Conservation (phyloP, 2,329 filamentous ascomycete genomes). For the Colletotrichum endophyticum region DNA sequence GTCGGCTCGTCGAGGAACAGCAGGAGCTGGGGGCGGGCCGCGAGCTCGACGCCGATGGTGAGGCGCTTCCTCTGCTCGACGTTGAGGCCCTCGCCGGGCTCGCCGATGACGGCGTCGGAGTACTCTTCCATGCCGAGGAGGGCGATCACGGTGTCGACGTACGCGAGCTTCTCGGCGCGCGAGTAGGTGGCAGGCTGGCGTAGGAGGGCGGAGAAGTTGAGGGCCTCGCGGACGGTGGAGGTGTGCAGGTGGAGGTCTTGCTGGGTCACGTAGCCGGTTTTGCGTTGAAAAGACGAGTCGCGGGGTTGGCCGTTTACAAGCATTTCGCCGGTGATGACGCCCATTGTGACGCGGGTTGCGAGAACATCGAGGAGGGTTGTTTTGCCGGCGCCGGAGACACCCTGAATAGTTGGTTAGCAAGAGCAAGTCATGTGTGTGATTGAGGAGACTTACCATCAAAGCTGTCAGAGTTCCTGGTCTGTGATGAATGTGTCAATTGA, state of each 20-base stretch:
- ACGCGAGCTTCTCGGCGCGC: slow-evolving; percentile 26
- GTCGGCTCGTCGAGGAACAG: slow-evolving; percentile 81
- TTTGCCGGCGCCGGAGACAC: slow-evolving; percentile 77
- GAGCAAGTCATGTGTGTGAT: slow-evolving; percentile 47
- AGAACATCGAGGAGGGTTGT: slow-evolving; percentile 77
- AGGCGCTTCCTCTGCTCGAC: slow-evolving; percentile 58
- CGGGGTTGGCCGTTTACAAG: slow-evolving; percentile 69
- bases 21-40: slow-evolving; percentile 74
- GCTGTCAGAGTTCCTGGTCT: slow-evolving; percentile 76
- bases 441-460: slow-evolving; percentile 55
- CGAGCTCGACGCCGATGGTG: slow-evolving; percentile 78
- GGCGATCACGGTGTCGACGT: slow-evolving; percentile 32
- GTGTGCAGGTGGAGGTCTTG: slow-evolving; percentile 73
- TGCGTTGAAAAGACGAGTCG: slow-evolving; percentile 71
- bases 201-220: slow-evolving; percentile 70
- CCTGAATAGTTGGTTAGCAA: neutral
- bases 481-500: neutral
- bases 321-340: slow-evolving; percentile 74
- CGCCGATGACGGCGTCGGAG: slow-evolving; percentile 73
- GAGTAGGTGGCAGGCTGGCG: slow-evolving; percentile 68
- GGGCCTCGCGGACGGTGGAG: slow-evolving; percentile 70
- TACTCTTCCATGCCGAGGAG: slow-evolving; percentile 59
- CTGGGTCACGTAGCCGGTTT: slow-evolving; percentile 75
- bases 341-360: slow-evolving; percentile 77
- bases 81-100: slow-evolving; percentile 62